These are phyloP conservation scores for Suillus fuscotomentosus DNA, from an alignment of 768 basidiomycete genomes.

Conservation along the genomic window DNA sequence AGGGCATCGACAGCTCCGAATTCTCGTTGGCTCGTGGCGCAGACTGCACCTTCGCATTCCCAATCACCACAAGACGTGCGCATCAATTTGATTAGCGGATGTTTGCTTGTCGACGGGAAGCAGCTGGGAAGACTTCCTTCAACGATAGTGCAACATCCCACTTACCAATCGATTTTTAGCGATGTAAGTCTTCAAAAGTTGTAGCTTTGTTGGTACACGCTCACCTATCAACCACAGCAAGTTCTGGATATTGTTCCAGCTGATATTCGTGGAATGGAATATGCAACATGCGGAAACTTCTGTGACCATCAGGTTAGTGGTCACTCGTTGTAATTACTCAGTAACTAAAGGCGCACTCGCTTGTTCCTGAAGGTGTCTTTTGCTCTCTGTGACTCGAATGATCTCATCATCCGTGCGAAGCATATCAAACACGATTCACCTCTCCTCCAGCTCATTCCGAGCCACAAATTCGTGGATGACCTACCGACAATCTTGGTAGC, in stretches of 20 bases:
- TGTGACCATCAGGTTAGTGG: constrained; percentile 20
- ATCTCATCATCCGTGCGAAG: constrained; percentile 21
- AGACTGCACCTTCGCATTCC: constrained; percentile 8
- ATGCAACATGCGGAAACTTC: constrained; percentile 17
- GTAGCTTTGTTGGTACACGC: not conserved
- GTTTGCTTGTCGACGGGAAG: constrained; percentile 27
- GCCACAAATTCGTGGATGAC: constrained; percentile 20
- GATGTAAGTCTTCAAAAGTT: constrained; percentile 10
- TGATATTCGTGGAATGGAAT: constrained; percentile 27
- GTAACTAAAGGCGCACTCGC: not conserved
- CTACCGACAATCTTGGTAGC: constrained; percentile 23
- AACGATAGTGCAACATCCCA: constrained; percentile 15
- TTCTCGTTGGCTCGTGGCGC: constrained; percentile 22
- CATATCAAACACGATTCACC: not conserved
- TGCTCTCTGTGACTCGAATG: constrained; percentile 8
- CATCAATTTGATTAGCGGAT: constrained; percentile 23
- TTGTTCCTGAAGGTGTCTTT: constrained; percentile 23
- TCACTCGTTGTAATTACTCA: not conserved
- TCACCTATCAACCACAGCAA: constrained; percentile 15
- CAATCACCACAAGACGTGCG: constrained; percentile 22
- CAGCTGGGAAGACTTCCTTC: constrained; percentile 23
- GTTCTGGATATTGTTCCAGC: constrained; percentile 21
- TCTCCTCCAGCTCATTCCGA: constrained; percentile 24
- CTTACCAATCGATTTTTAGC: constrained; percentile 21
- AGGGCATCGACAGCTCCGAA: constrained; percentile 6